These are phyloP conservation scores for Penicillium salamii DNA, from an alignment of 495 filamentous ascomycete species.

Conservation along the genomic window DNA sequence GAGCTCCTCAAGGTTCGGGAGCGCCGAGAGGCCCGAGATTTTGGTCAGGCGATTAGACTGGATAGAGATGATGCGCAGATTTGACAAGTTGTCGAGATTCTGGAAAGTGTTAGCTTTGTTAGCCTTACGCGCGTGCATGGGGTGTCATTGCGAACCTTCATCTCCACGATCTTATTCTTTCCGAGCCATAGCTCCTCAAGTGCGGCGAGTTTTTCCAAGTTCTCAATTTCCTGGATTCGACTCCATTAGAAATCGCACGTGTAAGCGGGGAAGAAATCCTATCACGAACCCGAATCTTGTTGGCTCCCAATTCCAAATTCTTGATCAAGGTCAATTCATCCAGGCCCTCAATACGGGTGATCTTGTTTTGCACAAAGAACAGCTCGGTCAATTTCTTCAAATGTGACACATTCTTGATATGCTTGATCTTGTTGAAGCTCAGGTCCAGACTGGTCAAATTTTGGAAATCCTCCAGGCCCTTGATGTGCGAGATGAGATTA, in stretches of 20 bases:
- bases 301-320: conserved; percentile 88
- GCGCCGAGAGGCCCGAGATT: conserved; percentile 68
- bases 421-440: conserved; percentile 98
- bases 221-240: conserved; percentile 73
- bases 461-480: conserved; percentile 73
- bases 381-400: conserved; percentile 77
- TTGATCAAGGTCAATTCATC: conserved; percentile 68
- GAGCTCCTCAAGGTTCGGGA: conserved; percentile 85
- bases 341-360: conserved; percentile 79
- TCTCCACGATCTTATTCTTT: conserved; percentile 93
- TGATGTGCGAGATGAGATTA: conserved; percentile 88
- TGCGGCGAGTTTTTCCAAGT: conserved; percentile 69
- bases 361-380: conserved; percentile 95
- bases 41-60: conserved; percentile 92
- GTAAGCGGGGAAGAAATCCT: background rate
- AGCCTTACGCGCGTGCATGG: background rate
- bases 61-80: conserved; percentile 87
- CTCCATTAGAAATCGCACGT: background rate
- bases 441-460: conserved; percentile 80
- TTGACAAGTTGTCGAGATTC: conserved; percentile 66
- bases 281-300: conserved; percentile 68
- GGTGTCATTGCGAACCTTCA: conserved; percentile 51
- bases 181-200: conserved; percentile 93
- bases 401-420: conserved; percentile 87
- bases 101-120: conserved; percentile 16